phyloP scores from a whole-genome alignment of 805 yeast genomes.

The Pichia nakasei region DNA sequence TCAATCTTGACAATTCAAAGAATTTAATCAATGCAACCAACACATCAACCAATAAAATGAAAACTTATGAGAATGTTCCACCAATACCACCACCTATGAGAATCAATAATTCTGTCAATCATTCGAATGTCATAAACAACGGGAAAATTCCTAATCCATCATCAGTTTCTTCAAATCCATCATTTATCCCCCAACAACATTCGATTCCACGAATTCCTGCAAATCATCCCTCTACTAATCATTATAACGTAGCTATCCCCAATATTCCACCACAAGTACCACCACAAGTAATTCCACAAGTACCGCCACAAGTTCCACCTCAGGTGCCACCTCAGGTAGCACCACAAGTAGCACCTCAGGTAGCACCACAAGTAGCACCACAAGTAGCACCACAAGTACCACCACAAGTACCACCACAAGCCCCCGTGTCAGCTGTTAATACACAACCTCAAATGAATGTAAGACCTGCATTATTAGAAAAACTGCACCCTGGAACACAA shows the following conservation, averaged over 20 bases:
- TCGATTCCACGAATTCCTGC: neutral
- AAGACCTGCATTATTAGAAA: constrained; percentile 10
- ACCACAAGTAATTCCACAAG: constrained; percentile 1
- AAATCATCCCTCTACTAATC: no score
- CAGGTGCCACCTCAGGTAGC: neutral
- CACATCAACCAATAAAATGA: no score
- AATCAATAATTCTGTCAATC: neutral
- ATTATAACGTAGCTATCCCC: neutral
- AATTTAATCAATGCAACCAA: no score
- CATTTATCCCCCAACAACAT: neutral
- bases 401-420: neutral
- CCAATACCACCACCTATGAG: neutral
- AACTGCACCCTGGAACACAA: constrained; percentile 31
- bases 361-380: neutral
- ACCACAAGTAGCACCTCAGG: neutral
- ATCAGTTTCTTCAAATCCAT: neutral
- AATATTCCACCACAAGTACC: neutral
- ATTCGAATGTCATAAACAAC: no score
- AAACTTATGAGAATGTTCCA: neutral
- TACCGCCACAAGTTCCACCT: neutral
- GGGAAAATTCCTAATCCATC: neutral
- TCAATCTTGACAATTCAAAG: no score
- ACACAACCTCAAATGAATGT: neutral
- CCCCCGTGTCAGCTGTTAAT: neutral
- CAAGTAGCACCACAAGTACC: constrained; percentile 1